Evolutionary conservation across 345 rosid genomes (phyloP).

Genomic region (Aquilaria malaccensis): DNA sequence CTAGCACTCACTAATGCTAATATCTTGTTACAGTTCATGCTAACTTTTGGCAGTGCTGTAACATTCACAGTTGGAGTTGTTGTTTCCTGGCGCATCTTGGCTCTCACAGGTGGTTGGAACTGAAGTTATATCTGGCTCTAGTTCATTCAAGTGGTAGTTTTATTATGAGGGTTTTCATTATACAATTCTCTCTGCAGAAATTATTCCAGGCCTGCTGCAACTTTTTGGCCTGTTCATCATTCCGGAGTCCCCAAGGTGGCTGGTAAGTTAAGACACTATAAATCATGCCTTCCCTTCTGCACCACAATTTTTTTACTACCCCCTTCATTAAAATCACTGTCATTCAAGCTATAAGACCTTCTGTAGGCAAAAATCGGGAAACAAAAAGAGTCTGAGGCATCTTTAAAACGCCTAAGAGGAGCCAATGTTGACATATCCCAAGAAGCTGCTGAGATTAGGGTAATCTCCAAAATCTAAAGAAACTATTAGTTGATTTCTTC

Average conservation of each 20-base stretch:
- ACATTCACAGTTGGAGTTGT: slow-evolving; percentile 34
- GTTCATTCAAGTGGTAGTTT: no score
- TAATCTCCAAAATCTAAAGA: background rate
- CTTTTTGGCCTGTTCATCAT: slow-evolving; percentile 31
- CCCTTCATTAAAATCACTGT: no score
- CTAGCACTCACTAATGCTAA: background rate
- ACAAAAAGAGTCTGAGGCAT: background rate
- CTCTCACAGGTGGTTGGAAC: slow-evolving; percentile 25
- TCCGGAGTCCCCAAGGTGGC: slow-evolving; percentile 60
- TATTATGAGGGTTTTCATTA: background rate
- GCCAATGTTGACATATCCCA: slow-evolving; percentile 5
- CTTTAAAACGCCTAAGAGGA: slow-evolving; percentile 7
- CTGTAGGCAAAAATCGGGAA: slow-evolving; percentile 30
- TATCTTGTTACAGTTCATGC: slow-evolving; percentile 1
- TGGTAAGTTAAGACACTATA: slow-evolving; percentile 18
- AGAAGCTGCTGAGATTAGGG: slow-evolving; percentile 10
- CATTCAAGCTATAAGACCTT: background rate
- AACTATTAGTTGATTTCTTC: no score
- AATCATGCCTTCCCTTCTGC: no score
- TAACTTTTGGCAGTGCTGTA: slow-evolving; percentile 6
- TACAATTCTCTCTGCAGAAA: slow-evolving; percentile 19
- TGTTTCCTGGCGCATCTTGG: slow-evolving; percentile 41
- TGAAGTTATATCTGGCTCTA: no score
- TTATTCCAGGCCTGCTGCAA: slow-evolving; percentile 28
- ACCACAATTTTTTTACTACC: no score